Evolutionary conservation across 2,329 filamentous ascomycete species (phyloP).

Genomic region (Nemania sp.): DNA sequence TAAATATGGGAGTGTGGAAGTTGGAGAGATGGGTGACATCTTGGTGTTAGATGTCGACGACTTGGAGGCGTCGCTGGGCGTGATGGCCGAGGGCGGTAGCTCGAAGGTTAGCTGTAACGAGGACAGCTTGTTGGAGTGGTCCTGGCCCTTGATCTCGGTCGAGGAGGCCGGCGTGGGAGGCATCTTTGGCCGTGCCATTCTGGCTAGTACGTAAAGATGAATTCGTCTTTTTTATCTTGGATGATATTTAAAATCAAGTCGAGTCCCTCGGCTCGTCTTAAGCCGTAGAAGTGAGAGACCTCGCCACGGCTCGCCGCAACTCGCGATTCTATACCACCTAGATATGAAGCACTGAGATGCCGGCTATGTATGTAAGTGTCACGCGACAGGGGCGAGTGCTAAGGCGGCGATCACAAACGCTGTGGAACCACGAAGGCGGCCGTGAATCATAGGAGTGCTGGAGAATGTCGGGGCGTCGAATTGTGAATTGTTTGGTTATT

Average conservation of each 20-base stretch:
- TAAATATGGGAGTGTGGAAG: conserved; percentile 55
- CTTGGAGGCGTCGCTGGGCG: conserved; percentile 7
- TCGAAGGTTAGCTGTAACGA: conserved; percentile 77
- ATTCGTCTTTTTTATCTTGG: neutral
- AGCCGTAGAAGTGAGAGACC: neutral
- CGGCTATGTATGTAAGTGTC: conserved; percentile 29
- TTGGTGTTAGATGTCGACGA: conserved; percentile 55
- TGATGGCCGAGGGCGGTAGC: conserved; percentile 80
- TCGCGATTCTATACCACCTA: neutral
- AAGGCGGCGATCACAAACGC: conserved; percentile 17
- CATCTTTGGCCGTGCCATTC: conserved; percentile 74
- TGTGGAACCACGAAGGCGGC: conserved; percentile 28
- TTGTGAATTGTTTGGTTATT: too few species aligned
- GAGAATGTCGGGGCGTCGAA: neutral
- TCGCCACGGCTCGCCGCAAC: neutral
- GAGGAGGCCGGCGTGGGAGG: conserved; percentile 85
- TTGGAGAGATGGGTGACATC: conserved; percentile 49
- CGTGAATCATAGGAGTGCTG: conserved; percentile 17
- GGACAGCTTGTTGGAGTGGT: conserved; percentile 70
- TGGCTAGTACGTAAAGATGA: neutral
- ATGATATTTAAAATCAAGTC: neutral
- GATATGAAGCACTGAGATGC: conserved; percentile 6
- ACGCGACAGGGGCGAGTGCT: conserved; percentile 38
- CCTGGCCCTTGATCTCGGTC: conserved; percentile 80
- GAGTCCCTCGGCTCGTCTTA: neutral